Conservation (phyloP, 768 basidiomycete species). For the Crucibulum laeve region DNA sequence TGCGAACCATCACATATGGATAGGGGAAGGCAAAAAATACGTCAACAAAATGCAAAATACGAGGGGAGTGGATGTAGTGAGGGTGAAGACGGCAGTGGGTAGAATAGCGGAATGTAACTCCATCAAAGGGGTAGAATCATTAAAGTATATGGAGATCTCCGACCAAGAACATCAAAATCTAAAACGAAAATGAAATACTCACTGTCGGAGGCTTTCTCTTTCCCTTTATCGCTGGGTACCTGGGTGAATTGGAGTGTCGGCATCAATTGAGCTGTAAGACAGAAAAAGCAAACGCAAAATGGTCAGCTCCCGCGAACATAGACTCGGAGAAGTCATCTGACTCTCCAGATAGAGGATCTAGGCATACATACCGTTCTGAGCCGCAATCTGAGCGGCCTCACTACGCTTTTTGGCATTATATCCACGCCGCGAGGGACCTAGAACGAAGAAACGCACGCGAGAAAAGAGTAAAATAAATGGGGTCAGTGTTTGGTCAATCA, state of each 20-base stretch:
- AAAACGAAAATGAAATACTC: slow-evolving; percentile 10
- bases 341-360: slow-evolving; percentile 6
- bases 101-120: too few relatives aligned
- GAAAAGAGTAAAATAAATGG: neutral
- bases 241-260: slow-evolving; percentile 39
- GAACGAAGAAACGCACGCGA: slow-evolving; percentile 4
- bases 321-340: slow-evolving; percentile 4
- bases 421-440: slow-evolving; percentile 56
- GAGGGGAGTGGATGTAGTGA: too few relatives aligned
- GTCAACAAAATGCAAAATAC: too few relatives aligned
- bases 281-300: slow-evolving; percentile 1
- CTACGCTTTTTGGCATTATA: slow-evolving; percentile 70
- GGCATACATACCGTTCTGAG: slow-evolving; percentile 52
- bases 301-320: slow-evolving; percentile 1
- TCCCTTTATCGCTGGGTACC: slow-evolving; percentile 35
- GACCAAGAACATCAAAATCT: slow-evolving; percentile 2
- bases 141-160: neutral
- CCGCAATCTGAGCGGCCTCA: slow-evolving; percentile 62
- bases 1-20: too few relatives aligned
- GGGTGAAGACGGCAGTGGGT: too few relatives aligned
- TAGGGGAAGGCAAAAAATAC: too few relatives aligned
- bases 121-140: too few relatives aligned
- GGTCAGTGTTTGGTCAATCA: slow-evolving; percentile 1
- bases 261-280: slow-evolving; percentile 36
- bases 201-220: slow-evolving; percentile 39